Conservation (phyloP, 306 rosid genomes). For the Dalbergia cochinchinensis region DNA sequence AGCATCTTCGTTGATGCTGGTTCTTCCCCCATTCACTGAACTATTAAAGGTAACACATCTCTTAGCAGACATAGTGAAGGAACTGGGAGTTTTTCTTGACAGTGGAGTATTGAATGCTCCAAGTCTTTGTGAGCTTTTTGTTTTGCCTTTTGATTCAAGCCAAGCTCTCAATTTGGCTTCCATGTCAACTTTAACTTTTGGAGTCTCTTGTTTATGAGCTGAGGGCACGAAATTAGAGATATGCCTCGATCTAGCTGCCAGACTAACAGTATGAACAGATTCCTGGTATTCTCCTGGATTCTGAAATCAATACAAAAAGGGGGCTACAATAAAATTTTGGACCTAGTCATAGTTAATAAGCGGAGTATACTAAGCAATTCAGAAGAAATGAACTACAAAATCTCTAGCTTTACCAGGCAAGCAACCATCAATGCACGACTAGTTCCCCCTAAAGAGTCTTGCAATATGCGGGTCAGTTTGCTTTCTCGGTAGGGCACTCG, state of each 20-base stretch:
- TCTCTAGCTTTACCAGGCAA: slow-evolving; percentile 74
- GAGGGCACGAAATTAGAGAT: slow-evolving; percentile 74
- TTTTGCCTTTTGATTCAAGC: slow-evolving; percentile 88
- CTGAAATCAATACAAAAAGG: slow-evolving; percentile 54
- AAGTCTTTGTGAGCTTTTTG: slow-evolving; percentile 66
- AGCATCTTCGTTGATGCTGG: slow-evolving; percentile 48
- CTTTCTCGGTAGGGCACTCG: slow-evolving; percentile 90
- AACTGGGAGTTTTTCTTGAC: slow-evolving; percentile 63
- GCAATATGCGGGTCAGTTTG: slow-evolving; percentile 94
- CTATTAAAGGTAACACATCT: slow-evolving; percentile 56
- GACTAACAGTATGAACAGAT: slow-evolving; percentile 89
- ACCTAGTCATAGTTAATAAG: slow-evolving; percentile 3
- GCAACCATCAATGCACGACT: slow-evolving; percentile 91
- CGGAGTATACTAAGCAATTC: slow-evolving; percentile 11
- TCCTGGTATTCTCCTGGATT: slow-evolving; percentile 96
- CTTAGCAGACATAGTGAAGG: slow-evolving; percentile 60
- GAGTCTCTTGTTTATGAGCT: slow-evolving; percentile 74
- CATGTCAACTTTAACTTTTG: slow-evolving; percentile 79
- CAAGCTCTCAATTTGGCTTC: slow-evolving; percentile 84
- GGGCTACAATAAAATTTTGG: slow-evolving; percentile 12
- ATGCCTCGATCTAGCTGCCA: slow-evolving; percentile 92
- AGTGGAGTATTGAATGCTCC: slow-evolving; percentile 65
- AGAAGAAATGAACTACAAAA: slow-evolving; percentile 8
- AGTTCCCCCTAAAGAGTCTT: slow-evolving; percentile 90
- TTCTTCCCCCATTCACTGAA: slow-evolving; percentile 63